These are phyloP conservation scores for Narthecium ossifragum DNA, from an alignment of 106 monocot genomes.

Conservation along the genomic window DNA sequence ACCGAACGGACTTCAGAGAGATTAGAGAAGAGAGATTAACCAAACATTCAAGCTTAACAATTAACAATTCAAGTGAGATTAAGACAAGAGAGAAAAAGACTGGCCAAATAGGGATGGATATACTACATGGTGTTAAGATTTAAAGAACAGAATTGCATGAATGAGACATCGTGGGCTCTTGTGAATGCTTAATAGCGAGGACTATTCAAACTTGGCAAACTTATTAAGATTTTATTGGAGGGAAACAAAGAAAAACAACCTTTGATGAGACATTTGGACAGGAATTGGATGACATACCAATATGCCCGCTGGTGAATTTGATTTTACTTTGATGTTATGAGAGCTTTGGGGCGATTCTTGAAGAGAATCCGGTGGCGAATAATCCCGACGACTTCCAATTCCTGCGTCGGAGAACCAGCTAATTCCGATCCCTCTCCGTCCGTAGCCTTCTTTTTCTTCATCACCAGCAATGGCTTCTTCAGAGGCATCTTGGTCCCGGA, in stretches of 20 bases:
- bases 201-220: background rate
- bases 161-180: no score
- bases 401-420: slow-evolving; percentile 13
- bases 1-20: no score
- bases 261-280: background rate
- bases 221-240: background rate
- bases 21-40: no score
- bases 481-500: slow-evolving; percentile 62
- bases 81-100: background rate
- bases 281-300: background rate
- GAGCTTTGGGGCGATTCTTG: slow-evolving; percentile 77
- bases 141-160: background rate
- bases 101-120: background rate
- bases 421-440: background rate
- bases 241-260: background rate
- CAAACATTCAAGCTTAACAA: no score
- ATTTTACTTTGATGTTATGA: slow-evolving; percentile 53
- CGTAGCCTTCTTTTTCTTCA: slow-evolving; percentile 47
- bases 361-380: slow-evolving; percentile 82
- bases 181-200: background rate
- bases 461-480: slow-evolving; percentile 73
- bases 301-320: background rate
- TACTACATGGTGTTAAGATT: background rate
- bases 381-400: slow-evolving; percentile 73
- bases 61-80: background rate